These are phyloP conservation scores for Xylaria arbuscula DNA, from an alignment of 2,329 filamentous ascomycete species.

Conservation along the genomic window DNA sequence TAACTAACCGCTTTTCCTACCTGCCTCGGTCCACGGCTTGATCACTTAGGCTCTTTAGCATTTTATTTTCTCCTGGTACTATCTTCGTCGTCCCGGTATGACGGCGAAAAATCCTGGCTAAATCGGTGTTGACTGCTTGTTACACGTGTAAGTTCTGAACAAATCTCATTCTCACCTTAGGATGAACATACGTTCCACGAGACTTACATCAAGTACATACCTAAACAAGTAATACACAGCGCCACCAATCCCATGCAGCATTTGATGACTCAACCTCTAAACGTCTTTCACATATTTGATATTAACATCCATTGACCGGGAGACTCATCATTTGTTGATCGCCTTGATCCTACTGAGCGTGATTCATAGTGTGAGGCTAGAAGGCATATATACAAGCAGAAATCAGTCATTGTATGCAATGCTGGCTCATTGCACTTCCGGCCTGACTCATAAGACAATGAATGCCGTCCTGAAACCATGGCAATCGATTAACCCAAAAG, in stretches of 20 bases:
- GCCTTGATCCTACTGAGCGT: neutral
- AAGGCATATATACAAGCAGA: neutral
- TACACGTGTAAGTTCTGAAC: too few relatives aligned
- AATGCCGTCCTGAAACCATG: neutral
- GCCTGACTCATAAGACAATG: neutral
- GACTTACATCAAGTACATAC: neutral
- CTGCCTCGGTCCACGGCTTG: too few relatives aligned
- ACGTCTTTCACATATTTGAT: neutral
- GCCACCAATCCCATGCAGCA: neutral
- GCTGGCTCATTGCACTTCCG: neutral
- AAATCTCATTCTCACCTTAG: neutral
- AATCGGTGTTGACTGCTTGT: too few relatives aligned
- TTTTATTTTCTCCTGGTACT: too few relatives aligned
- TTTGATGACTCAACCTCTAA: neutral
- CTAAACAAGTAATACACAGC: neutral
- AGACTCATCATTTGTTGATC: neutral
- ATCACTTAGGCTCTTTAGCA: too few relatives aligned
- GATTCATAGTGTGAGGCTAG: neutral
- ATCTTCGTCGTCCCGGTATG: too few relatives aligned
- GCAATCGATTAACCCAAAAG: neutral
- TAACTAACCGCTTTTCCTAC: neutral
- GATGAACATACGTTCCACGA: slow-evolving; percentile 11
- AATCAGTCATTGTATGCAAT: neutral
- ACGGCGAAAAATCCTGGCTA: too few relatives aligned
- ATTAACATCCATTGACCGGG: neutral